A percentile compares a stretch with the other conserved stretches of the same genome.
These are phyloP conservation scores for Lasiodiplodia hormozganensis DNA, from an alignment of 2,329 filamentous ascomycete genomes.

Conservation along the genomic window DNA sequence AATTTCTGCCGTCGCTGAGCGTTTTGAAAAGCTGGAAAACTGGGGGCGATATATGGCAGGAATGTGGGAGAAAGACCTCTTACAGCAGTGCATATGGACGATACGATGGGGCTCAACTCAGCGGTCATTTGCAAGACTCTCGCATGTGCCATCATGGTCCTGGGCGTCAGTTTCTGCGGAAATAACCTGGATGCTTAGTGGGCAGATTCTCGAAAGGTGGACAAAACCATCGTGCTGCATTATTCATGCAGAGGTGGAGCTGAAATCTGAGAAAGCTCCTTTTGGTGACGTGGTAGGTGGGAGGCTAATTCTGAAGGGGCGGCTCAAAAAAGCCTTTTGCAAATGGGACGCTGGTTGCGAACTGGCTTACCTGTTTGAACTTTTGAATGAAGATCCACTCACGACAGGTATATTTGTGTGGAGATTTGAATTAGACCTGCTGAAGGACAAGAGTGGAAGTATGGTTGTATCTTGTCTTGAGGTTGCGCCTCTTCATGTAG, in stretches of 20 bases:
- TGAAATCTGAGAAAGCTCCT: background rate
- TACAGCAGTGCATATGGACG: background rate
- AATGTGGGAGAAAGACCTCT: background rate
- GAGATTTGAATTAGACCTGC: background rate
- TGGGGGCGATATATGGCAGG: background rate
- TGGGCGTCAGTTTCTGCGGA: background rate
- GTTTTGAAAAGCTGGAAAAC: background rate
- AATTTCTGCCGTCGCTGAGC: background rate
- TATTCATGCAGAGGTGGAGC: background rate
- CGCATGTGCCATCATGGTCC: background rate
- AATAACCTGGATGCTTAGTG: too few relatives aligned
- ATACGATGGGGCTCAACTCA: too few relatives aligned
- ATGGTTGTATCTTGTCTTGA: background rate
- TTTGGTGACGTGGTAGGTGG: background rate
- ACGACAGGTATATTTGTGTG: rapidly evolving
- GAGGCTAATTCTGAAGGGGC: background rate
- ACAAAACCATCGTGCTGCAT: background rate
- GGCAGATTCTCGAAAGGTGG: background rate
- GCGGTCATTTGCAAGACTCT: background rate
- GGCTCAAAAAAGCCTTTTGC: background rate
- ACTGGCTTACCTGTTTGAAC: rapidly evolving
- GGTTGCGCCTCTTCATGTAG: background rate
- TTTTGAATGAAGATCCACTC: background rate
- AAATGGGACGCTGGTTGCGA: rapidly evolving
- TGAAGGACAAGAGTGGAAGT: background rate